Evolutionary conservation across 1,284 basidiomycete genomes (phyloP).

Genomic region (Ustilago loliicola): DNA sequence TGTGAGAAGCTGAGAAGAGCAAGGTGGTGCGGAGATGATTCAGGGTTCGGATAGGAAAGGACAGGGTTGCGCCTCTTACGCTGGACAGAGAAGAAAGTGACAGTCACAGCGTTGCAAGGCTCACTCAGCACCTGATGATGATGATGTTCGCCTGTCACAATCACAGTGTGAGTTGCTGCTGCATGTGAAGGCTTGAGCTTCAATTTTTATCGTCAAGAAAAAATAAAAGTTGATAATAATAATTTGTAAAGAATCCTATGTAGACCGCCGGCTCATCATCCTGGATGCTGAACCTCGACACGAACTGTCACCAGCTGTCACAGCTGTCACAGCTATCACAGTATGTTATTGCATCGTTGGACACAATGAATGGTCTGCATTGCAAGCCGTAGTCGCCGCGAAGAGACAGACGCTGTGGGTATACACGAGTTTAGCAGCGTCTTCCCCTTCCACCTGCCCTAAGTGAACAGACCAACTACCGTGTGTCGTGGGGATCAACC

Average conservation of each 20-base stretch:
- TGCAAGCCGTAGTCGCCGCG: neutral
- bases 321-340: no score
- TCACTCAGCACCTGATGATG: slow-evolving; percentile 23
- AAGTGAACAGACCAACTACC: no score
- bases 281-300: neutral
- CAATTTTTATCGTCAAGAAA: neutral
- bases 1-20: neutral
- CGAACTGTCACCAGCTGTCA: neutral
- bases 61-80: slow-evolving; percentile 1
- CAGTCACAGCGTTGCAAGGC: neutral
- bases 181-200: slow-evolving; percentile 31
- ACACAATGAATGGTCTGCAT: neutral
- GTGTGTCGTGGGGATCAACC: neutral
- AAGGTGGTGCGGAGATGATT: slow-evolving; percentile 11
- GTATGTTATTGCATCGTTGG: no score
- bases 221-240: slow-evolving; percentile 11
- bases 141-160: neutral
- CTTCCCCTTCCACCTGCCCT: neutral
- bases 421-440: slow-evolving; percentile 9
- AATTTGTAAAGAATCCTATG: neutral
- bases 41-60: slow-evolving; percentile 10
- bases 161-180: no score
- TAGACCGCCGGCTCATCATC: neutral
- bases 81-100: neutral
- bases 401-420: slow-evolving; percentile 1